Evolutionary conservation across 306 rosid species (phyloP).

Genomic region (Coriaria nepalensis): DNA sequence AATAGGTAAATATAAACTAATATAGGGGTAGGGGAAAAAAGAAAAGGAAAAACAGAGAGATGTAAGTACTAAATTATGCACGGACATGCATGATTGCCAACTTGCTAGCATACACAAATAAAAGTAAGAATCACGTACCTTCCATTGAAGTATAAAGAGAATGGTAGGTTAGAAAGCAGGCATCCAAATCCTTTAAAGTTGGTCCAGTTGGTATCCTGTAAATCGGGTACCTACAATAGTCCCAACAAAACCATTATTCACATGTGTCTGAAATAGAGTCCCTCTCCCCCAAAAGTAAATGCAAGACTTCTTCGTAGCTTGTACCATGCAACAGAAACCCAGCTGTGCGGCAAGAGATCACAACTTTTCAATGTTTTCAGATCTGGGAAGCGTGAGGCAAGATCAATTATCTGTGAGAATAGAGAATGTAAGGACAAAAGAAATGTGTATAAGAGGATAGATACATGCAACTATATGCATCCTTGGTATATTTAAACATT

Average conservation of each 20-base stretch:
- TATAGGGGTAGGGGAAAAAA: too few species aligned
- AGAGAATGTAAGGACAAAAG: constrained; percentile 13
- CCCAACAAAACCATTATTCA: constrained; percentile 12
- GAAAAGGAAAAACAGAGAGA: too few species aligned
- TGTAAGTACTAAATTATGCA: too few species aligned
- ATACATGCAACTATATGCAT: background rate
- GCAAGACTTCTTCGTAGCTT: constrained; percentile 8
- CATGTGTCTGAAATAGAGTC: background rate
- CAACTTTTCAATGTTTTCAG: constrained; percentile 62
- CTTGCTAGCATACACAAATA: background rate
- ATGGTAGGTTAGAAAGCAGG: constrained; percentile 86
- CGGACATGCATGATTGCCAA: too few species aligned
- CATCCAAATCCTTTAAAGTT: constrained; percentile 78
- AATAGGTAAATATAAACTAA: too few species aligned
- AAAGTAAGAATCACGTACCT: constrained; percentile 28
- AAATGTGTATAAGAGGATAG: background rate
- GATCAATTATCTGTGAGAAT: constrained; percentile 49
- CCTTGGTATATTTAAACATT: background rate
- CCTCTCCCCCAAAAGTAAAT: constrained; percentile 2
- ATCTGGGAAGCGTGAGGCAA: constrained; percentile 55
- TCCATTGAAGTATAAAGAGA: constrained; percentile 38
- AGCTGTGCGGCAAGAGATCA: constrained; percentile 59
- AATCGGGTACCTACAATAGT: constrained; percentile 71
- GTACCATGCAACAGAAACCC: constrained; percentile 97
- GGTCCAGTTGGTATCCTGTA: constrained; percentile 94